Percentiles rank a stretch among this genome's conserved stretches.
These are phyloP conservation scores for Helicocarpus griseus DNA, from an alignment of 2,329 filamentous ascomycete species.

Conservation along the genomic window DNA sequence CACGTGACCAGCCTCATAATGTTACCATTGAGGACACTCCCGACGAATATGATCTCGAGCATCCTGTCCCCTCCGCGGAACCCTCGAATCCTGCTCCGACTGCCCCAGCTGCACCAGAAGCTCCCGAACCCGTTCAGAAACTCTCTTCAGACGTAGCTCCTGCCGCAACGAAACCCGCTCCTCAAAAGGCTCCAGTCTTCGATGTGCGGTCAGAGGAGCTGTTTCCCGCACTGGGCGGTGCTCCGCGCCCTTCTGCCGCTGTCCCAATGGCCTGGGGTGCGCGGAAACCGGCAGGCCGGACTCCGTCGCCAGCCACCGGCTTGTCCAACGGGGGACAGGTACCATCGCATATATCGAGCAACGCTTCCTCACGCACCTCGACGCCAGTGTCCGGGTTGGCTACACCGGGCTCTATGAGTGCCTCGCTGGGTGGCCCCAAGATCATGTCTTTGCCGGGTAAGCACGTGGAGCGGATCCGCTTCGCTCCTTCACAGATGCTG, in stretches of 20 bases:
- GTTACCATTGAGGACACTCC: slow-evolving; percentile 69
- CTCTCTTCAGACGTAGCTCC: slow-evolving; percentile 43
- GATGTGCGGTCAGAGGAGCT: slow-evolving; percentile 83
- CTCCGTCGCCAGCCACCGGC: slow-evolving; percentile 24
- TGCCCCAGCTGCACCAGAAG: slow-evolving; percentile 27
- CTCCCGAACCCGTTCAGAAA: slow-evolving; percentile 49
- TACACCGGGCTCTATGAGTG: slow-evolving; percentile 15
- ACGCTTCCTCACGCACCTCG: slow-evolving; percentile 43
- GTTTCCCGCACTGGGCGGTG: slow-evolving; percentile 81
- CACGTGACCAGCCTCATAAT: slow-evolving; percentile 44
- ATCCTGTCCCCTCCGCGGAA: slow-evolving; percentile 43
- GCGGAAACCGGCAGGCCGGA: slow-evolving; percentile 41
- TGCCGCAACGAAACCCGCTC: slow-evolving; percentile 24
- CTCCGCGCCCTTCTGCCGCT: slow-evolving; percentile 46
- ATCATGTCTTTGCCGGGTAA: slow-evolving; percentile 72
- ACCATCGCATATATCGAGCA: slow-evolving; percentile 2
- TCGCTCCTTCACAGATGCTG: slow-evolving; percentile 67
- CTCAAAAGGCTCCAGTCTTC: slow-evolving; percentile 42
- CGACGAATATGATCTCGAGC: slow-evolving; percentile 64
- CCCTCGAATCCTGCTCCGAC: slow-evolving; percentile 17
- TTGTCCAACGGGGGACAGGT: slow-evolving; percentile 40
- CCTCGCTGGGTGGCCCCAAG: slow-evolving; percentile 29
- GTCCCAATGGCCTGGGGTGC: slow-evolving; percentile 68
- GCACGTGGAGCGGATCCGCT: slow-evolving; percentile 64
- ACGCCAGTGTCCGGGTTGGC: slow-evolving; percentile 51